phyloP scores from a whole-genome alignment of 2,329 filamentous ascomycete genomes.

The Sordariomycetes sp. region DNA sequence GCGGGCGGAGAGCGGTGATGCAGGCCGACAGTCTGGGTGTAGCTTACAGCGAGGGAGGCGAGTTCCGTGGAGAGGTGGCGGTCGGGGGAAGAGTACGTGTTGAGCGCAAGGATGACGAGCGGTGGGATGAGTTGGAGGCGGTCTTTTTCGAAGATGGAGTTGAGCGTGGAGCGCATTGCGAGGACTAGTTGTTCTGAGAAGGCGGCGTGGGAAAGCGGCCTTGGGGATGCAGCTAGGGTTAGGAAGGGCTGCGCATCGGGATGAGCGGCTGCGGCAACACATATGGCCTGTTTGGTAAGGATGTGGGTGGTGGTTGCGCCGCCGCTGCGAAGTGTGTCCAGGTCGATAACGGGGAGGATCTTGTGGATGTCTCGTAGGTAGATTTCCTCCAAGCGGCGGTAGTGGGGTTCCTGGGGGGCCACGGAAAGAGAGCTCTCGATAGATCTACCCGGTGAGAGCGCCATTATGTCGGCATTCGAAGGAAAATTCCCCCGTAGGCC shows the following conservation, averaged over 20 bases:
- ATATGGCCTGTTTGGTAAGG: conserved; percentile 1
- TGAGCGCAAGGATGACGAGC: conserved; percentile 21
- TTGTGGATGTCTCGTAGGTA: conserved; percentile 4
- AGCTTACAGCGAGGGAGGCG: conserved; percentile 1
- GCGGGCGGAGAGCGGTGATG: background rate
- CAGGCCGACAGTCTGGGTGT: conserved; percentile 1
- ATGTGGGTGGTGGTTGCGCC: background rate
- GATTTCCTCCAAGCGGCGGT: background rate
- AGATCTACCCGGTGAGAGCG: background rate
- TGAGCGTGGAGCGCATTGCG: conserved; percentile 8
- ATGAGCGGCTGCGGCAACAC: conserved; percentile 1
- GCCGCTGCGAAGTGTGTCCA: background rate
- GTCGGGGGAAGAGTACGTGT: conserved; percentile 8
- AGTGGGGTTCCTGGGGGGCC: background rate
- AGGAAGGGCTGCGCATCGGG: background rate
- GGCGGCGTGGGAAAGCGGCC: conserved; percentile 5
- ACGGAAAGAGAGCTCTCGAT: background rate
- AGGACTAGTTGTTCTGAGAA: conserved; percentile 7
- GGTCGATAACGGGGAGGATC: conserved; percentile 2
- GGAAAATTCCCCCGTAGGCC: background rate
- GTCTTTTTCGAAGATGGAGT: conserved; percentile 5
- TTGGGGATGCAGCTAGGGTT: background rate
- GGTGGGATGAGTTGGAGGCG: conserved; percentile 12
- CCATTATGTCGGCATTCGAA: background rate
- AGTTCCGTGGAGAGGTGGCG: conserved; percentile 9